Evolutionary conservation across 2,329 filamentous ascomycete genomes (phyloP), one percentile per base, ranked within the genome.

Genomic region (Talaromyces islandicus): DNA sequence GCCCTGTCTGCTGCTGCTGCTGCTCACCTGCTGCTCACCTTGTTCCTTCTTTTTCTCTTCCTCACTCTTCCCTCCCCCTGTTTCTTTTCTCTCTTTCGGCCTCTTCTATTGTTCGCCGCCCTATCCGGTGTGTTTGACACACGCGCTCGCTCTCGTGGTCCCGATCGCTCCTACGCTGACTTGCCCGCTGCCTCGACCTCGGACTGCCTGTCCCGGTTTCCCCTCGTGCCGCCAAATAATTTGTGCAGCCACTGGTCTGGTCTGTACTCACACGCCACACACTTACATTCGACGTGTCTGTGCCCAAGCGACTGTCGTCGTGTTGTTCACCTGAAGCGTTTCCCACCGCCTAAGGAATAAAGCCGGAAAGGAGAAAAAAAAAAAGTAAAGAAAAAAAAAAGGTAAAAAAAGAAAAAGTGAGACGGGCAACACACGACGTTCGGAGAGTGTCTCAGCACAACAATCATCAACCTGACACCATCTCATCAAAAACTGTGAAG

Each of bases 201-300:
- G 60, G 51, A 46, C 60, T 58, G 55, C 54, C 58, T 62, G 56
- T 25, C 62, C 68, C 65, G 65, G 67, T 64, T 52, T 53, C 58
- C 60, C 55, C 54, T 58, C 63, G 61, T 64, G 61, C 67, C 66
- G 64, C 64, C 65, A 68, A 70, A 66, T 68, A 66, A 68, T 67
- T 67, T 69, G 71, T 76, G 72, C 75, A 75, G 75, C 74, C 75
- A 75, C 75, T 77, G 75, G 75, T 71, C 74, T 77, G 75, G 75
- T 71, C 72, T 75, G 73, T 75, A 69, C 74, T 21, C 43, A 46
- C 43, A 46, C 43, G 43, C 43, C 43, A 46, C 43, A 19, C 43
- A 46, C 43, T 46, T 24, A 19, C 43, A 46, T 46, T 46, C 21
- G 4, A 46, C 43, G 43, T 21, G 43, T 46, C 21, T 24, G 43